Evolutionary conservation across 805 yeast genomes (phyloP), one percentile per base, ranked within the genome.

Genomic region (Candida khao-thaluensis): DNA sequence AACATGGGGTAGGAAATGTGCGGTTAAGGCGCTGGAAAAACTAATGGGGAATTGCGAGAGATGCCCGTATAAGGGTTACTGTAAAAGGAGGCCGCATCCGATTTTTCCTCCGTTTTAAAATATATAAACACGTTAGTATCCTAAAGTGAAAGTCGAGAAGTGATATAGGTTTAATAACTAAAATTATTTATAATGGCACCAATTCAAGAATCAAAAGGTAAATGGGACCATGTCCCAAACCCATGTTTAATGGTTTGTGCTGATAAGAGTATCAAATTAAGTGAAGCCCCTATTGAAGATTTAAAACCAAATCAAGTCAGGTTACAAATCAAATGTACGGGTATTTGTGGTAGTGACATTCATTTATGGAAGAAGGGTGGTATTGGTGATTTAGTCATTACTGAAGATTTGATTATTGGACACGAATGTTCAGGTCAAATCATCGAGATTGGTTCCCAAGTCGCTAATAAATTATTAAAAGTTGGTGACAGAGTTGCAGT

Each of bases 401-500:
- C 52, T 10, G 64, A 62, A 16, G 62, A 65, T 44, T 54, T 68
- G 42, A 57, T 64, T 32, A 49, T 69, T 34, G 77, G 77, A 10
- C 76, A 71, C 44, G 77, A 72, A 56, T 53, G 68, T 21, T 50
- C 70, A 16, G 77, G 77, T 34, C 71, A 69, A 39, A 69, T 79
- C 23, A 46, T 74, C n/a, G 73, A 67, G 25, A 64, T 76, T 26
- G 82, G 81, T 29, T 53, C 66, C 11, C 63, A 64, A 9, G 82
- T 78, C 11, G 29, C 43, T 17, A 40, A 47, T 25, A 59, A 64
- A 28, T 63, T 71, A 35, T 30, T 56, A 20, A 64, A 71, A 41
- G 69, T 66, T 25, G 76, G 78, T 35, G 77, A 72, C 47, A 53
- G 66, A 35, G 77, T 72, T 12, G 74, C 76, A n/a, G 54, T 72